These are phyloP conservation scores for Fusarium sp. DNA, from an alignment of 2,329 filamentous ascomycete species.

Conservation along the genomic window DNA sequence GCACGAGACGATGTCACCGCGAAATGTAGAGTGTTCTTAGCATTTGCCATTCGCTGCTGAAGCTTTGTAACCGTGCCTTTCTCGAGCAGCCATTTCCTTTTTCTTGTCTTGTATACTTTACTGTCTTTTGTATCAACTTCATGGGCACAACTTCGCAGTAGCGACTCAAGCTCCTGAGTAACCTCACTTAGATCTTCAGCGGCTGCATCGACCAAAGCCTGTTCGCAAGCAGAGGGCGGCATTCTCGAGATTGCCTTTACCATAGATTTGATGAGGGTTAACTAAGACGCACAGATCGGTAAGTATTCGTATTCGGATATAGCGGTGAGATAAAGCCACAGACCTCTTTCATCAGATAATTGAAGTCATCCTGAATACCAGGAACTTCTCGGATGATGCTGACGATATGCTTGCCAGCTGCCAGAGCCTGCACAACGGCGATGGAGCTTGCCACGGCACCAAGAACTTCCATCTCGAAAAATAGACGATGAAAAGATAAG, in stretches of 20 bases:
- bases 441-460: slow-evolving; percentile 26
- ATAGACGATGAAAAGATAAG: not conserved
- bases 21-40: slow-evolving; percentile 8
- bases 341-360: slow-evolving; percentile 18
- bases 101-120: not conserved
- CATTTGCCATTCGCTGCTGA: not conserved
- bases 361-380: slow-evolving; percentile 19
- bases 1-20: not conserved
- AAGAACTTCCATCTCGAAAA: slow-evolving; percentile 15
- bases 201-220: not conserved
- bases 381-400: slow-evolving; percentile 14
- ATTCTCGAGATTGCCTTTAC: not conserved
- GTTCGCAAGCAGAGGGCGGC: not conserved
- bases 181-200: not conserved
- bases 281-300: not conserved
- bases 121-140: not conserved
- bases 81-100: slow-evolving; percentile 19
- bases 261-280: slow-evolving; percentile 8
- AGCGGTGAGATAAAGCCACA: rapidly evolving
- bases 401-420: slow-evolving; percentile 13
- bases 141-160: slow-evolving; percentile 2
- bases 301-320: not conserved
- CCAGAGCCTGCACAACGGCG: slow-evolving; percentile 13
- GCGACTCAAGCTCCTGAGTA: not conserved
- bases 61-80: slow-evolving; percentile 17